Evolutionary conservation across 2,329 filamentous ascomycete genomes (phyloP), one percentile per base, ranked within the genome.

Genomic region (Penicillium sp.): DNA sequence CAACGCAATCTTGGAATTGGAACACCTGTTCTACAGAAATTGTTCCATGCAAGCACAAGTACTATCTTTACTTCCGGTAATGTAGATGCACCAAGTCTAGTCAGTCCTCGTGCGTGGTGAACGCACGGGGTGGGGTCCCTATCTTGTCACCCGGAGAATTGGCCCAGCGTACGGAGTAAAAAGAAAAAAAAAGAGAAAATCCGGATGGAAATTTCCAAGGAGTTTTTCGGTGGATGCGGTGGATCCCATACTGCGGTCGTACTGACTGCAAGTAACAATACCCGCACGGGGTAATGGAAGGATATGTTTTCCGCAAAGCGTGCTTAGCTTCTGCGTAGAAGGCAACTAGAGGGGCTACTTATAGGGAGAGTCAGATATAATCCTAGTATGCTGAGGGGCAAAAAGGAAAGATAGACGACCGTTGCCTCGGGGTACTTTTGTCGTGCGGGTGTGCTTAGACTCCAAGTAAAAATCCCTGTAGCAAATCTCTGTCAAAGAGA

Each of bases 301-400:
- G 57, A 55, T 49, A 40, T 42, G 10, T 59, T 58, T 50, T 56
- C 58, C 60, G 49, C 41, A 29, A 45, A 16, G 11, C 24, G 8
- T 44, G 13, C 5, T 2, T 5, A 27, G 24, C 24, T 6, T 4
- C 24, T 27, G 10, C 31, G 27, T 6, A 9, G 3, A 3, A 47
- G 41, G 21, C 22, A 32, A 32, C 18, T 8, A 31, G 7, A 22
- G 16, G n/a, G 31, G 31, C 31, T 27, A 18, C 18, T 18, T 18
- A 6, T 27, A 5, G 4, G 24, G 24, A 27, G 8, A 8, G 24
- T 27, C 24, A 27, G 24, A 27, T 6, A 27, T 5, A 8, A 8
- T 27, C 8, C 24, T 27, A 10, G 14, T n/a, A 36, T 38, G 27
- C 11, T 32, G 40, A 31, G 22, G 31, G 10, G 11, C 9, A 31